Evolutionary conservation across 495 filamentous ascomycete species (phyloP).

Genomic region (Cryomyces minteri): DNA sequence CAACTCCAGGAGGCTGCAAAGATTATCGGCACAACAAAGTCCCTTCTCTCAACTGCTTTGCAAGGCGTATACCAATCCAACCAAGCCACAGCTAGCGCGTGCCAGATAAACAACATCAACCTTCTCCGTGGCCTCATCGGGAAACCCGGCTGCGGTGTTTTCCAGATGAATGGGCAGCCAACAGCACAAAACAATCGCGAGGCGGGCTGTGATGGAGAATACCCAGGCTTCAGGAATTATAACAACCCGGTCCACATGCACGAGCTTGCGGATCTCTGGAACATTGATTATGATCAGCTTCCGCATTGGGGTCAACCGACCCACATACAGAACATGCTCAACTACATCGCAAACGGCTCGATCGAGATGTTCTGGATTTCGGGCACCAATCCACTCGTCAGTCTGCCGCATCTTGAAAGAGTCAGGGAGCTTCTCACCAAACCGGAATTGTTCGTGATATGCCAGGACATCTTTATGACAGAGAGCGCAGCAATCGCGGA

Average conservation of each 20-base stretch:
- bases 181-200: conserved; percentile 9
- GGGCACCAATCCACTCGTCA: neutral
- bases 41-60: conserved; percentile 4
- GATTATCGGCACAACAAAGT: conserved; percentile 8
- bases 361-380: conserved; percentile 4
- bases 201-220: conserved; percentile 6
- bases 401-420: neutral
- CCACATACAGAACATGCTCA: conserved; percentile 4
- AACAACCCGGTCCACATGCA: conserved; percentile 6
- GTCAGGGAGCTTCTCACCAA: conserved; percentile 1
- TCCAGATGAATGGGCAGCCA: conserved; percentile 8
- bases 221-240: conserved; percentile 4
- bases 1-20: conserved; percentile 5
- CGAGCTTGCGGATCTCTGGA: conserved; percentile 7
- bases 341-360: neutral
- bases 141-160: conserved; percentile 4
- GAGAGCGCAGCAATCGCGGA: conserved; percentile 4
- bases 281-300: conserved; percentile 1
- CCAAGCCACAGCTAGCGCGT: conserved; percentile 4
- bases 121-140: conserved; percentile 2
- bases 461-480: conserved; percentile 3
- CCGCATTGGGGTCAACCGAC: conserved; percentile 10
- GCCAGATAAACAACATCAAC: conserved; percentile 10
- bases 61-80: conserved; percentile 11
- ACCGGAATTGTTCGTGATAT: neutral